Base-by-base conservation (phyloP, 352 stramenopile genomes). In the Chrysophaeum taylorii region DNA sequence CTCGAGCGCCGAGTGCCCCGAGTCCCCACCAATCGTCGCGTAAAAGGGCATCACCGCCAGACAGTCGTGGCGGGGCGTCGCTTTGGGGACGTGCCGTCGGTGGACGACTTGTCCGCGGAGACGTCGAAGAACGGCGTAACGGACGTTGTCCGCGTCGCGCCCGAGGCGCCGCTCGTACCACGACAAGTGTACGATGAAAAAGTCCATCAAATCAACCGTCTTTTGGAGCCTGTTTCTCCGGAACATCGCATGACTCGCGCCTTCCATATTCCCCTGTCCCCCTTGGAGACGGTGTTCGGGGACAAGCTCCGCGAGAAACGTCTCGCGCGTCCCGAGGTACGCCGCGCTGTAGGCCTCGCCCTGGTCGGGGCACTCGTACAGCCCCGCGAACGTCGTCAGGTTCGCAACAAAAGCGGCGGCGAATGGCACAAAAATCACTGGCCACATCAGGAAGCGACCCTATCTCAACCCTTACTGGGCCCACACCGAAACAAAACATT, bases 151-250 rank as follows among this genome's bases (percentile, higher is more conserved):
- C 2, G 33, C 57, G 57, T 66, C 57, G 5, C 16, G 9, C 12
- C 5, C 4, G 12, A 66, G 23, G 2, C 35, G 57, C 9, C 57
- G 57, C 57, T 66, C 57, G 57, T 66, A 66, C 57, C 57, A 66
- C 18, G 33, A 48, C 31, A 66, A 36, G 35, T 66, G 57, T 23
- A 45, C 57, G 18, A 66, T 45, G n/a, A 48, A 66, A 43, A 66
- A 66, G 57, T 66, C 57, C 33, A 66, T 45, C 21, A 66, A n/a
- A n/a, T 66, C 57, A 2, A 66, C 35, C 2, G 57, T 66, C 57
- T 66, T 66, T 2, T 45, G 5, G 12, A 48, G 18, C 21, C 14
- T 4, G 14, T 16, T 37, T 9, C 7, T 25, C 9, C 27, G 7
- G 35, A 66, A 66, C 14, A 37, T 66, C 33, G 9, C 41, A 14